Evolutionary conservation across 805 yeast species (phyloP).

Genomic region (Alloascoidea hylecoeti): DNA sequence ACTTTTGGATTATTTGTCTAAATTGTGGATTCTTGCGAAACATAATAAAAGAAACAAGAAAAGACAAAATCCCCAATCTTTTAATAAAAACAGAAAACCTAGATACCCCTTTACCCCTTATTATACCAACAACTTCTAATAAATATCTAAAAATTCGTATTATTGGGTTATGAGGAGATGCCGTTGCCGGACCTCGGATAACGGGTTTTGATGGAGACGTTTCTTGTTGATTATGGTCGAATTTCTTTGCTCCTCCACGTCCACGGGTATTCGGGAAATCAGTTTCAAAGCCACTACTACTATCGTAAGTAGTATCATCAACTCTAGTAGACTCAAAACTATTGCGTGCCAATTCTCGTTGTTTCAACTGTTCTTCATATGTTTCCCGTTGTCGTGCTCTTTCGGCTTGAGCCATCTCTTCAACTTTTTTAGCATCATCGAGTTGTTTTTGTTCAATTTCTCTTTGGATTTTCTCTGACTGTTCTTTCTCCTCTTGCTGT

Average conservation of each 20-base stretch:
- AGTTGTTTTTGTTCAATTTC: not conserved
- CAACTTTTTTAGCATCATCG: not conserved
- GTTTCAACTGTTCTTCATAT: not conserved
- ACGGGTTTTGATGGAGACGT: not conserved
- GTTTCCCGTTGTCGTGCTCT: not conserved
- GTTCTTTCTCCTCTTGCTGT: conserved; percentile 1
- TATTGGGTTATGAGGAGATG: not conserved
- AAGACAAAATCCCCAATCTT: conserved; percentile 8
- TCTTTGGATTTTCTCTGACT: not conserved
- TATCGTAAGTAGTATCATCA: not conserved
- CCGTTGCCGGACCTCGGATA: not conserved
- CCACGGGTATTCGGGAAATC: not conserved
- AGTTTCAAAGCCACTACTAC: not conserved
- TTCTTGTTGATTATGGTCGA: not conserved
- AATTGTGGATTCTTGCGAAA: not conserved
- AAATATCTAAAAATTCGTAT: not conserved
- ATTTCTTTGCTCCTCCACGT: not conserved
- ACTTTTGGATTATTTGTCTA: conserved; percentile 4
- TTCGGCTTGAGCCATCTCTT: not conserved
- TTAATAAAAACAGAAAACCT: conserved; percentile 9
- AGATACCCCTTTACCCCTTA: conserved; percentile 7
- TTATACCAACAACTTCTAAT: not conserved
- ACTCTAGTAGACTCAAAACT: too few species aligned
- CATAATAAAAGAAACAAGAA: not conserved
- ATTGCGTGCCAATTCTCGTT: not conserved